Percentiles rank a stretch among this genome's conserved stretches.
Evolutionary conservation across 2,329 filamentous ascomycete species (phyloP).

Genomic region (Epicoccum sorghinum): DNA sequence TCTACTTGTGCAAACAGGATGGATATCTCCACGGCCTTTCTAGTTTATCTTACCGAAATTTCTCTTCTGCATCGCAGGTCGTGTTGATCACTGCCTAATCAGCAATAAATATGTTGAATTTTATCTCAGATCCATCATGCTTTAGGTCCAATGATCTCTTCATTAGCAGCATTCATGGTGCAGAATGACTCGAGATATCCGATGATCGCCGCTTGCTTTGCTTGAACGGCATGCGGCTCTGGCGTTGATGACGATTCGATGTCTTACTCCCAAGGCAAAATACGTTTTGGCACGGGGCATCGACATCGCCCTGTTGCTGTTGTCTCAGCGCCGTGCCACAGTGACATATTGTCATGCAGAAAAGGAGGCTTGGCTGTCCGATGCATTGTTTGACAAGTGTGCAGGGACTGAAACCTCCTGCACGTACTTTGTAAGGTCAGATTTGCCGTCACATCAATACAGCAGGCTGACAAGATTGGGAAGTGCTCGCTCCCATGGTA

Average conservation of each 20-base stretch:
- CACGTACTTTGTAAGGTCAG: background rate
- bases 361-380: conserved; percentile 6
- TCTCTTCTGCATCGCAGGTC: too few relatives aligned
- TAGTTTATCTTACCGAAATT: too few relatives aligned
- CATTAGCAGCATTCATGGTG: conserved; percentile 6
- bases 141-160: background rate
- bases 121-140: too few relatives aligned
- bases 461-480: too few relatives aligned
- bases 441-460: background rate
- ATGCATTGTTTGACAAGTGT: conserved; percentile 1
- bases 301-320: background rate
- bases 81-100: too few relatives aligned
- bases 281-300: background rate
- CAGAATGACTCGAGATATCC: background rate
- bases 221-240: conserved; percentile 8
- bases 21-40: too few relatives aligned
- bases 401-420: background rate
- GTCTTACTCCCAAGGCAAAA: background rate
- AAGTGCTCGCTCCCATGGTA: too few relatives aligned
- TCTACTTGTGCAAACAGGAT: too few relatives aligned
- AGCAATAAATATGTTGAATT: too few relatives aligned
- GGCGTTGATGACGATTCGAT: background rate
- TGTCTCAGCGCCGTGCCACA: conserved; percentile 9
- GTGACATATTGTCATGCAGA: conserved; percentile 14
- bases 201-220: background rate